Conservation (phyloP, 2,329 filamentous ascomycete species). For the Alternaria arbusti region DNA sequence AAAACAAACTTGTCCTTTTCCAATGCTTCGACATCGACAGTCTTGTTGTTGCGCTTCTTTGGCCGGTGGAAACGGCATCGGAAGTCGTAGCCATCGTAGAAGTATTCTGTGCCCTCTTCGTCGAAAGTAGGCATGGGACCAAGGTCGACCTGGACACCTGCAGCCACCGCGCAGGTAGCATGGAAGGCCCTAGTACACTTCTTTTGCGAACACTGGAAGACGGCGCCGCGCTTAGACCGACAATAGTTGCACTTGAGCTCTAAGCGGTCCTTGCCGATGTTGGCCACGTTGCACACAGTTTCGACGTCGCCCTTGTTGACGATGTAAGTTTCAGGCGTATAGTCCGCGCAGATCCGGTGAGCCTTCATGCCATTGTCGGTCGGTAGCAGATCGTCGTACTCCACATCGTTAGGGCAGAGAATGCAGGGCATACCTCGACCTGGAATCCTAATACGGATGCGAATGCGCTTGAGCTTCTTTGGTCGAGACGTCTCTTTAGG, state of each 20-base stretch:
- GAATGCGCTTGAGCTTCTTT: constrained; percentile 75
- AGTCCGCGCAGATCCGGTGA: constrained; percentile 86
- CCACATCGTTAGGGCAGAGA: constrained; percentile 89
- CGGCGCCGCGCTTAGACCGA: constrained; percentile 91
- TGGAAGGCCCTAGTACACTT: constrained; percentile 95
- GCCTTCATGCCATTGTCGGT: constrained; percentile 88
- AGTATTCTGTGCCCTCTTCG: constrained; percentile 91
- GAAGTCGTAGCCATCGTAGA: constrained; percentile 88
- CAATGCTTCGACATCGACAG: constrained; percentile 69
- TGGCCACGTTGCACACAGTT: constrained; percentile 76
- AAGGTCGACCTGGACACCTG: constrained; percentile 89
- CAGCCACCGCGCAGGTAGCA: constrained; percentile 89
- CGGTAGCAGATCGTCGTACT: constrained; percentile 78
- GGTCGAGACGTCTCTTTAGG: constrained; percentile 58
- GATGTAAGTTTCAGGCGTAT: constrained; percentile 91
- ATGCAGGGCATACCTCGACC: constrained; percentile 83
- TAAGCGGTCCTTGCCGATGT: constrained; percentile 83
- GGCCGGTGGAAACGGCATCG: constrained; percentile 92
- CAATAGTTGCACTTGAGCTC: constrained; percentile 96
- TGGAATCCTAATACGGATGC: constrained; percentile 73
- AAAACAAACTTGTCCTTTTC: constrained; percentile 74
- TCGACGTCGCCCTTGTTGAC: constrained; percentile 70
- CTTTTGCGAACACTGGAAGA: constrained; percentile 94
- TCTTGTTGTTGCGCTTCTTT: constrained; percentile 85
- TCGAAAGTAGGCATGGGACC: constrained; percentile 85